A percentile compares a stretch with the other conserved stretches of the same genome.
phyloP scores from a whole-genome alignment of 176 grass and related monocot species.

The Zoysia pacifica region DNA sequence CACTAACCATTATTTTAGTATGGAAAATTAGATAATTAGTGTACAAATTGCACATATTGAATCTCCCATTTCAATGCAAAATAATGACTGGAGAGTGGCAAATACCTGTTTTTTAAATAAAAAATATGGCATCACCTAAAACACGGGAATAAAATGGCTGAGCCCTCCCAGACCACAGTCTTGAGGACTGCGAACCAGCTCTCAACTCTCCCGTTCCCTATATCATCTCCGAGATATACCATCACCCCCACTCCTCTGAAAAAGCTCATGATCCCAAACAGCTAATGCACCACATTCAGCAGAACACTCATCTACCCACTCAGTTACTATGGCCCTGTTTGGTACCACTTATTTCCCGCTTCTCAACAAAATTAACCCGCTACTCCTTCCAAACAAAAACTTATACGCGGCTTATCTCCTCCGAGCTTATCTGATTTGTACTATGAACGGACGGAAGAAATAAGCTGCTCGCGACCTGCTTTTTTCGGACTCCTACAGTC shows the following conservation, averaged over 20 bases:
- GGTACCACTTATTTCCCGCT: too few species aligned
- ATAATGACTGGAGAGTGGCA: background rate
- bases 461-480: too few species aligned
- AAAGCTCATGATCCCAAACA: background rate
- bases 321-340: too few species aligned
- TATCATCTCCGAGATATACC: background rate
- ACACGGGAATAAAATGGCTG: constrained; percentile 1
- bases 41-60: background rate
- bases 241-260: background rate
- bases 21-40: background rate
- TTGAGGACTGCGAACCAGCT: background rate
- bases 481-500: too few species aligned
- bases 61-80: background rate
- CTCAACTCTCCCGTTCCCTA: background rate
- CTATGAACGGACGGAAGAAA: too few species aligned
- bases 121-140: constrained; percentile 1
- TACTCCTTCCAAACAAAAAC: too few species aligned
- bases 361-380: too few species aligned
- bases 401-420: too few species aligned
- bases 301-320: background rate
- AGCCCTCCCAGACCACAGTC: background rate
- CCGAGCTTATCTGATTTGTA: too few species aligned
- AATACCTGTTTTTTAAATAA: background rate
- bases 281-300: background rate
- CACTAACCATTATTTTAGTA: too few species aligned